A percentile compares a stretch with the other conserved stretches of the same genome.
These are phyloP conservation scores for Paulinella micropora DNA, from an alignment of 78 protist genomes.

Conservation along the genomic window DNA sequence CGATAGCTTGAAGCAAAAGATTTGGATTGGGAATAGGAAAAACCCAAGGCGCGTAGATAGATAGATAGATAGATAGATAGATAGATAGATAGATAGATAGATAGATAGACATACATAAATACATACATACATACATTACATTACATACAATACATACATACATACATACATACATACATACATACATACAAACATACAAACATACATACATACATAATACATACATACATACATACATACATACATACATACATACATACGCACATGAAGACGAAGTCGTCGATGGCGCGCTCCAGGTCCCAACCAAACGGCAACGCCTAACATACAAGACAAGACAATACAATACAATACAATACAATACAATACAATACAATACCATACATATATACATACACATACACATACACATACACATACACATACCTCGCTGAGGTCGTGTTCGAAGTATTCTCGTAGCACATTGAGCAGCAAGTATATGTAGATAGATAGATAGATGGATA, in stretches of 20 bases:
- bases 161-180: constrained; percentile 1
- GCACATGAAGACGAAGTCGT: constrained; percentile 90
- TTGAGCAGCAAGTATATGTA: constrained; percentile 8
- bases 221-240: constrained; percentile 5
- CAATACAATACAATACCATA: background rate
- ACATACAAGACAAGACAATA: background rate
- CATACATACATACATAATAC: no score
- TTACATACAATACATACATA: no score
- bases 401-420: background rate
- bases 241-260: constrained; percentile 39
- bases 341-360: background rate
- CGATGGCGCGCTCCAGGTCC: constrained; percentile 79
- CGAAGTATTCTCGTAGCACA: constrained; percentile 50
- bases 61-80: no score
- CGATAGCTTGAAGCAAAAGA: no score
- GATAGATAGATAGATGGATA: no score
- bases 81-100: no score
- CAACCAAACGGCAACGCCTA: no score
- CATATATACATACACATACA: background rate
- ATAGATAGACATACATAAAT: no score
- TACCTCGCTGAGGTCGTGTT: constrained; percentile 20
- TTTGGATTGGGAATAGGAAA: no score
- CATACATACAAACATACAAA: constrained; percentile 56
- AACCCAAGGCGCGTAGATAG: no score
- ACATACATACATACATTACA: no score